Evolutionary conservation across 805 yeast species (phyloP).

Genomic region (Ogataea nakhonphanomensis): DNA sequence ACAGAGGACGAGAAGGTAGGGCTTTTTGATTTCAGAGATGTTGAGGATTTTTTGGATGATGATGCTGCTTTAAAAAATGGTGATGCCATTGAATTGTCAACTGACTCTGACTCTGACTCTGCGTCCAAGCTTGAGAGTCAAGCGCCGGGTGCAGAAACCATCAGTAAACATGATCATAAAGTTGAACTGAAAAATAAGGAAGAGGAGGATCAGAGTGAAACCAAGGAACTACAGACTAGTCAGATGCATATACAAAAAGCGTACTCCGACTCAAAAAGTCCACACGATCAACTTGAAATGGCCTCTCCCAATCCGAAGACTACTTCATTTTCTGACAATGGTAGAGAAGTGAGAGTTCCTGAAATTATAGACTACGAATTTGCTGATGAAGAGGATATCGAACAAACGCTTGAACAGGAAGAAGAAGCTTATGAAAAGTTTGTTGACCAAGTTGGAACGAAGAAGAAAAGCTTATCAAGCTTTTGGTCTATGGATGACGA

Average conservation of each 20-base stretch:
- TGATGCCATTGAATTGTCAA: background rate
- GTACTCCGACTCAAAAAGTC: too few relatives aligned
- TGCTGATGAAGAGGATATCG: constrained; percentile 74
- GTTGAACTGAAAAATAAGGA: background rate
- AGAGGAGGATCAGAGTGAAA: background rate
- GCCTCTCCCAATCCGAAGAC: background rate
- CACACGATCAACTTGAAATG: too few relatives aligned
- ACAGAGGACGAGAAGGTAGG: constrained; percentile 47
- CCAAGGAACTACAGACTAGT: too few relatives aligned
- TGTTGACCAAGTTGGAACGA: constrained; percentile 34
- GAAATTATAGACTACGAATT: constrained; percentile 53
- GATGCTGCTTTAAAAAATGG: constrained; percentile 5
- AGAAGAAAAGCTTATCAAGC: constrained; percentile 17
- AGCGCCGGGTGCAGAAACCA: too few relatives aligned
- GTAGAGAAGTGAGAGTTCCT: background rate
- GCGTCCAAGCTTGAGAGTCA: background rate
- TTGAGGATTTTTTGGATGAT: constrained; percentile 31
- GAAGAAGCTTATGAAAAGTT: constrained; percentile 69
- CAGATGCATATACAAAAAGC: too few relatives aligned
- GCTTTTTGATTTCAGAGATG: constrained; percentile 49
- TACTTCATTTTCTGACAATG: background rate
- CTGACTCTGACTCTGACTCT: background rate
- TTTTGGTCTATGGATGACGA: constrained; percentile 40
- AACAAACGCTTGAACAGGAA: constrained; percentile 63
- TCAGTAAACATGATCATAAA: too few relatives aligned